These are phyloP conservation scores for Leccinum subrobustum DNA, from an alignment of 1,284 basidiomycete genomes.

Conservation along the genomic window DNA sequence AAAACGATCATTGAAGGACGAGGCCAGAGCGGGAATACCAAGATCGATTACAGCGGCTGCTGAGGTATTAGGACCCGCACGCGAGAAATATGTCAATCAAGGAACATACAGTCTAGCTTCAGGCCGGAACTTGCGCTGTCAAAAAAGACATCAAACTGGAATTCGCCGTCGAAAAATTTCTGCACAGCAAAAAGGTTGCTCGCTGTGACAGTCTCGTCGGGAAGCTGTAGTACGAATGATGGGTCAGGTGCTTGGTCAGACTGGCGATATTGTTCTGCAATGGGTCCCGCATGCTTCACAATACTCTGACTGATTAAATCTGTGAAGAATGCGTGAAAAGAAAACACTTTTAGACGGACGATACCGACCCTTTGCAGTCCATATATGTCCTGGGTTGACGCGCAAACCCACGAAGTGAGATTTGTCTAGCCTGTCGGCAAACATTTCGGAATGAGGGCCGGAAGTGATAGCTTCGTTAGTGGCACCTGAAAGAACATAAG, in stretches of 20 bases:
- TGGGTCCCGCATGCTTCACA: slow-evolving; percentile 54
- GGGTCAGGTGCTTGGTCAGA: slow-evolving; percentile 65
- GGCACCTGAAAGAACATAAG: slow-evolving; percentile 43
- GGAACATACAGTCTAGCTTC: slow-evolving; percentile 56
- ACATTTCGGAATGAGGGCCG: slow-evolving; percentile 58
- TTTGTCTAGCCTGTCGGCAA: slow-evolving; percentile 65
- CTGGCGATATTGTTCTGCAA: slow-evolving; percentile 57
- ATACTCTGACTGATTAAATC: slow-evolving; percentile 70
- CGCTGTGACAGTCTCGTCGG: slow-evolving; percentile 67
- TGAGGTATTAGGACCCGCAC: slow-evolving; percentile 11
- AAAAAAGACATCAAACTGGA: slow-evolving; percentile 85
- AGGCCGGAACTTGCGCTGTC: slow-evolving; percentile 68
- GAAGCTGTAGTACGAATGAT: slow-evolving; percentile 72
- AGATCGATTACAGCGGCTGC: slow-evolving; percentile 59
- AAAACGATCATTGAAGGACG: slow-evolving; percentile 70
- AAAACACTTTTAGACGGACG: neutral
- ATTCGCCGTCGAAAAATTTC: slow-evolving; percentile 79
- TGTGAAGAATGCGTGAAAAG: slow-evolving; percentile 29
- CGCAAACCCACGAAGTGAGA: slow-evolving; percentile 72
- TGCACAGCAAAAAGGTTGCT: slow-evolving; percentile 87
- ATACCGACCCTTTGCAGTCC: slow-evolving; percentile 78
- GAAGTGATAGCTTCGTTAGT: slow-evolving; percentile 52
- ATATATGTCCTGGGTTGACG: slow-evolving; percentile 65
- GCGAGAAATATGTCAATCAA: slow-evolving; percentile 1
- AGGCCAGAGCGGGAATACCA: slow-evolving; percentile 66